These are phyloP conservation scores for Caloboletus inedulis DNA, from an alignment of 1,284 basidiomycete genomes.

Conservation along the genomic window DNA sequence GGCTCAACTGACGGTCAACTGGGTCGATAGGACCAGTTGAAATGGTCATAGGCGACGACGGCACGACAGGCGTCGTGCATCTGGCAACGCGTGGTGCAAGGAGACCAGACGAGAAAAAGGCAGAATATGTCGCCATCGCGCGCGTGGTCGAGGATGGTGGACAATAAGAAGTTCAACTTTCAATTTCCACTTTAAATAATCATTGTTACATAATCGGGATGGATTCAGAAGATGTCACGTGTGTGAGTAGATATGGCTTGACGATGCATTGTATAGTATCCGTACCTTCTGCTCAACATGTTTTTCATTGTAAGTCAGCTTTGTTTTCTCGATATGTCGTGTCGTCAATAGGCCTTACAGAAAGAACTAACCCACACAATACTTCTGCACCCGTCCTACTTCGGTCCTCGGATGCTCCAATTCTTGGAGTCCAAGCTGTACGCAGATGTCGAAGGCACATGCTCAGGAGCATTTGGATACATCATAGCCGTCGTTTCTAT, in stretches of 20 bases:
- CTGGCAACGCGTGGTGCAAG: constrained; percentile 41
- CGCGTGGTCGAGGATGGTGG: background rate
- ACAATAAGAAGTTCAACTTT: constrained; percentile 18
- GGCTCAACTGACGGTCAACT: constrained; percentile 29
- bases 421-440: constrained; percentile 93
- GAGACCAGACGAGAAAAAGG: constrained; percentile 60
- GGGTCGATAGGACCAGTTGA: constrained; percentile 35
- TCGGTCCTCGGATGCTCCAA: constrained; percentile 92
- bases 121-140: constrained; percentile 49
- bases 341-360: constrained; percentile 40
- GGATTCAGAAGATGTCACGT: constrained; percentile 11
- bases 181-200: constrained; percentile 14
- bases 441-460: constrained; percentile 96
- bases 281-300: constrained; percentile 39
- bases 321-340: background rate
- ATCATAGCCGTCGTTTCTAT: constrained; percentile 95
- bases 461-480: constrained; percentile 93
- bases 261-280: no score
- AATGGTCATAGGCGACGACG: constrained; percentile 37
- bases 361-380: constrained; percentile 96
- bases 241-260: no score
- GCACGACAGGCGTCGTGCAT: constrained; percentile 30
- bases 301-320: constrained; percentile 69
- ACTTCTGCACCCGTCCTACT: constrained; percentile 95
- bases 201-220: constrained; percentile 19